A percentile compares a stretch with the other conserved stretches of the same genome.
Conservation (phyloP, 805 yeast genomes). For the Cyberlindnera bimundalis region DNA sequence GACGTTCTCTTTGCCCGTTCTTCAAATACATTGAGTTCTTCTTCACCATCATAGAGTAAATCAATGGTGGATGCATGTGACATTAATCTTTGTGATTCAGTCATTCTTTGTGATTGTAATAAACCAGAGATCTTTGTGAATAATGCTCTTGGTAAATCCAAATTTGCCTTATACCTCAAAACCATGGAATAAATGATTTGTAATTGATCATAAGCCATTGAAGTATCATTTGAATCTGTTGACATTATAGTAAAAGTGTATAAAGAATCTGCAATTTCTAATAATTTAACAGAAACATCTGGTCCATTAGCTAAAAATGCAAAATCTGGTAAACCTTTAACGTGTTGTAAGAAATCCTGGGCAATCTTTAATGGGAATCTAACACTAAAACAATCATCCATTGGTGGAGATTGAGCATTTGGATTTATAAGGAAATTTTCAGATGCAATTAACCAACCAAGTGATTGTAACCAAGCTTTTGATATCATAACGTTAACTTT, state of each 20-base stretch:
- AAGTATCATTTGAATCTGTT: conserved; percentile 10
- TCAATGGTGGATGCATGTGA: conserved; percentile 1
- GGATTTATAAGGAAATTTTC: conserved; percentile 20
- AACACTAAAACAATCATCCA: conserved; percentile 20
- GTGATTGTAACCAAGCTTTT: conserved; percentile 25
- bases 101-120: conserved; percentile 16
- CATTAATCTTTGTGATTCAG: not conserved
- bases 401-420: conserved; percentile 10
- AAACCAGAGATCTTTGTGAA: conserved; percentile 17
- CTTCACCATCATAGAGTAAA: conserved; percentile 3
- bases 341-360: conserved; percentile 17
- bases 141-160: conserved; percentile 19
- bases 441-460: conserved; percentile 25
- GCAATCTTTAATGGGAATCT: conserved; percentile 25
- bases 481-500: conserved; percentile 23
- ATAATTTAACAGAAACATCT: conserved; percentile 22
- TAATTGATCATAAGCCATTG: conserved; percentile 20
- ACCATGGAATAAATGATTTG: conserved; percentile 19
- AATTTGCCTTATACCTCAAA: conserved; percentile 20
- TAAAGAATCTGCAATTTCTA: conserved; percentile 26
- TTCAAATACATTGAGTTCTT: conserved; percentile 7
- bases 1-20: not conserved
- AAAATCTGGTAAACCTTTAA: conserved; percentile 21
- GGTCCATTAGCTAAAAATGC: conserved; percentile 28
- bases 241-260: conserved; percentile 20